Evolutionary conservation across 73 alveolate species (phyloP).

Genomic region (Breviolum minutum): DNA sequence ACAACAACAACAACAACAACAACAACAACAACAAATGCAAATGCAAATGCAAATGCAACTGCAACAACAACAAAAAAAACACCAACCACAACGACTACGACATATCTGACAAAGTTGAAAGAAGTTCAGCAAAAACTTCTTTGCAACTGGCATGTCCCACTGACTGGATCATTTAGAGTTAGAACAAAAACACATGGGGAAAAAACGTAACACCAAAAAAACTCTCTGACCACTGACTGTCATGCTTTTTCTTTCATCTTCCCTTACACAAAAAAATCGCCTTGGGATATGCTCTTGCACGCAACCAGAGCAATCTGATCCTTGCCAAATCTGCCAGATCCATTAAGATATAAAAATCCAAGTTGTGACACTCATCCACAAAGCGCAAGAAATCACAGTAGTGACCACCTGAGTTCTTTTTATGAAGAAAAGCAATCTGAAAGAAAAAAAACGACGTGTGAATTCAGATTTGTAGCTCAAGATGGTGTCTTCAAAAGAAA

Average conservation of each 20-base stretch:
- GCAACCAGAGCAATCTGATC: conserved; percentile 53
- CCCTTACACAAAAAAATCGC: not conserved
- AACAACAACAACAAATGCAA: too few relatives aligned
- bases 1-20: too few relatives aligned
- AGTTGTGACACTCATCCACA: not conserved
- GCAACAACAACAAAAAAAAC: too few relatives aligned
- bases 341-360: not conserved
- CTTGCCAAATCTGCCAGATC: conserved; percentile 58
- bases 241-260: too few relatives aligned
- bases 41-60: too few relatives aligned
- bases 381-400: conserved; percentile 42
- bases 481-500: too few relatives aligned
- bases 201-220: not conserved
- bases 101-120: too few relatives aligned
- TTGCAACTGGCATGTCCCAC: too few relatives aligned
- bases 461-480: not conserved
- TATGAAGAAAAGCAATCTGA: not conserved
- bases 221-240: too few relatives aligned
- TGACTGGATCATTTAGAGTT: too few relatives aligned
- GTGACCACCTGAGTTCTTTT: not conserved
- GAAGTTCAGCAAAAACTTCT: too few relatives aligned
- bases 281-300: conserved; percentile 61
- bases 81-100: too few relatives aligned
- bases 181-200: not conserved
- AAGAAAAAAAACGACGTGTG: not conserved